Conservation (phyloP, 2,329 filamentous ascomycete genomes). For the Beauveria pseudobassiana region DNA sequence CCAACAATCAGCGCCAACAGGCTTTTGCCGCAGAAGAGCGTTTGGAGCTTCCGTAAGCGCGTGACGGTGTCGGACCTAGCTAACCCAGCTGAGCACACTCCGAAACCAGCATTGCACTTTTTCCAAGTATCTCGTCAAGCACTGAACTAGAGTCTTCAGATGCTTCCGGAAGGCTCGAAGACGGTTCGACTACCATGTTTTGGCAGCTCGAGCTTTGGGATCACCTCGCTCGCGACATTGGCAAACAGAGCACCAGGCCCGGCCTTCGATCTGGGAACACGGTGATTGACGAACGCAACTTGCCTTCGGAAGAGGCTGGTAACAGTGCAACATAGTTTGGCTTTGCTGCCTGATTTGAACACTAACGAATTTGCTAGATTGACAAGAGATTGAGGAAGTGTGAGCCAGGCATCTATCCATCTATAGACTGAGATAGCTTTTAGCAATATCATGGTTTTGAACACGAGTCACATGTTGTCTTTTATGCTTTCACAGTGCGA, state of each 20-base stretch:
- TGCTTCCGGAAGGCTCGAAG: neutral
- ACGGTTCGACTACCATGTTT: slow-evolving; percentile 18
- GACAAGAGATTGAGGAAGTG: slow-evolving; percentile 6
- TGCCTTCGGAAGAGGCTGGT: slow-evolving; percentile 13
- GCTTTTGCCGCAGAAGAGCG: slow-evolving; percentile 41
- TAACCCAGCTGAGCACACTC: slow-evolving; percentile 20
- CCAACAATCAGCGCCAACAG: slow-evolving; percentile 48
- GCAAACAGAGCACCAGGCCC: slow-evolving; percentile 27
- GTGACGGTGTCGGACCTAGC: slow-evolving; percentile 15
- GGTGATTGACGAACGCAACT: slow-evolving; percentile 31
- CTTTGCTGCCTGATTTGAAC: neutral
- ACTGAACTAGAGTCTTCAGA: neutral
- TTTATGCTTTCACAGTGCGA: neutral
- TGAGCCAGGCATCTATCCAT: slow-evolving; percentile 8
- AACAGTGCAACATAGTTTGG: neutral
- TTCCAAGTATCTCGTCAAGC: neutral
- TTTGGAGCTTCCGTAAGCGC: slow-evolving; percentile 42
- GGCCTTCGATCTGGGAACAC: slow-evolving; percentile 30
- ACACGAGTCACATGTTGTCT: neutral
- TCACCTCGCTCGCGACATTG: slow-evolving; percentile 29
- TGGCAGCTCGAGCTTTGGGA: slow-evolving; percentile 30
- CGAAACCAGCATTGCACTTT: slow-evolving; percentile 17
- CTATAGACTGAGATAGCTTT: slow-evolving; percentile 12
- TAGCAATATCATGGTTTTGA: slow-evolving; percentile 11
- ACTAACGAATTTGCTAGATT: slow-evolving; percentile 11